Evolutionary conservation across 148 eudicot genomes (phyloP), one percentile per base, ranked within the genome.

Genomic region (Rhododendron ovatum): DNA sequence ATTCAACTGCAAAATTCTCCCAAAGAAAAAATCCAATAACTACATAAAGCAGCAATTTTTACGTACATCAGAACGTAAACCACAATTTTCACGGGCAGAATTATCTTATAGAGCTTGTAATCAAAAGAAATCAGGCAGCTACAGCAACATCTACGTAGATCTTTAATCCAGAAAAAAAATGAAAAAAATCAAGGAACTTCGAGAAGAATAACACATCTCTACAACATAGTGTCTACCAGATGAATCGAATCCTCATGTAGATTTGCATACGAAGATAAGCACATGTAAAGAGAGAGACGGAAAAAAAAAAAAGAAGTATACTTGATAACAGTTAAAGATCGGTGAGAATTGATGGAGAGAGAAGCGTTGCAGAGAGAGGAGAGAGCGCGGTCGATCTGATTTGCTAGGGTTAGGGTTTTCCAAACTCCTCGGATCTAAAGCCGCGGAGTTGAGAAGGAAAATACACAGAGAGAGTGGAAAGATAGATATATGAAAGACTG

Each of bases 341-440:
- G 12, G 24, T 63, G 69, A 24, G 22, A 8, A 7, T n/a, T 11
- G 30, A 65, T 65, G 30, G 35, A 55, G 48, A 55, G 77, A 33
- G 80, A 73, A 65, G 13, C 73, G 30, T 65, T 3, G 14, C 9
- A 26, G 73, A 65, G 73, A 65, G 73, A 65, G 55, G 45, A 30
- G 41, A 2, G 22, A 28, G 63, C 41, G 30, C 3, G n/a, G 26
- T 1, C 30, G 26, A 39, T 65, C 17, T 20, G 85, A 65, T 43
- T 18, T 48, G 61, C 48, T 71, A 69, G 67, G 51, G 65, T 77
- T 84, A 74, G 84, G 78, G 84, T 81, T 86, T 82, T 73, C 85
- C 86, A 73, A 82, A 88, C 89, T 88, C 89, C 86, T 83, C 89
- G 86, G 89, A 88, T 88, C 85, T 82, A 28, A 41, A 69, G 85